Percentiles rank a stretch among this genome's conserved stretches.
Conservation (phyloP, 2,329 filamentous ascomycete genomes). For the Colletotrichum tofieldiae region DNA sequence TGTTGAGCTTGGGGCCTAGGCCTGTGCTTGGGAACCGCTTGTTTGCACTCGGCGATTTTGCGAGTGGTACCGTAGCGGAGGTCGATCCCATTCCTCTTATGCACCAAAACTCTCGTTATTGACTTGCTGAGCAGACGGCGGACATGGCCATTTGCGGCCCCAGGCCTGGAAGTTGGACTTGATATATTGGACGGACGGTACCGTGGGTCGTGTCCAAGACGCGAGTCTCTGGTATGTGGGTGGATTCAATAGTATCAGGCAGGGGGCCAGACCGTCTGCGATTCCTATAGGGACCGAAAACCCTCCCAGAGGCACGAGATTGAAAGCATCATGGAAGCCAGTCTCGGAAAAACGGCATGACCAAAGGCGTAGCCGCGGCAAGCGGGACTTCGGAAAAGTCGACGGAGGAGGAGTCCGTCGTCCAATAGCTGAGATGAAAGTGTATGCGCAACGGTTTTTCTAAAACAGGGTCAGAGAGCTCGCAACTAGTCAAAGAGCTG, state of each 20-base stretch:
- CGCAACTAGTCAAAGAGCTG: conserved; percentile 18
- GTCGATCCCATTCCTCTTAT: neutral
- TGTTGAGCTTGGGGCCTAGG: neutral
- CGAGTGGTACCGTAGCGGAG: too few species aligned
- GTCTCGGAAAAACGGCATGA: neutral
- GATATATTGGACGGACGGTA: neutral
- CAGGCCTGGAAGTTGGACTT: neutral
- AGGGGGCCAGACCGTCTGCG: neutral
- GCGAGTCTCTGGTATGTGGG: neutral
- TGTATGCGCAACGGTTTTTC: conserved; percentile 26
- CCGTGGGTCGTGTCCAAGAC: conserved; percentile 9
- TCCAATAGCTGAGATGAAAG: conserved; percentile 20
- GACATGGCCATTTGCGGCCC: neutral
- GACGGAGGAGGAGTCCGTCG: neutral
- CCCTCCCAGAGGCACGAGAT: neutral
- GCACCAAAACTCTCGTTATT: neutral
- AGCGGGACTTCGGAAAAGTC: neutral
- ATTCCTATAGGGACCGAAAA: neutral
- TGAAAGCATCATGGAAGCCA: neutral
- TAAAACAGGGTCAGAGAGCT: conserved; percentile 30
- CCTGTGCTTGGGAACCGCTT: neutral
- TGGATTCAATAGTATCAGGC: neutral
- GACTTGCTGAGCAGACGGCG: neutral
- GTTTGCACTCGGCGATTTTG: too few species aligned
- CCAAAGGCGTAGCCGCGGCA: neutral